A percentile compares a stretch with the other conserved stretches of the same genome.
Evolutionary conservation across 192 early-diverging fungal species (phyloP).

Genomic region (Coemansia guatemalensis): DNA sequence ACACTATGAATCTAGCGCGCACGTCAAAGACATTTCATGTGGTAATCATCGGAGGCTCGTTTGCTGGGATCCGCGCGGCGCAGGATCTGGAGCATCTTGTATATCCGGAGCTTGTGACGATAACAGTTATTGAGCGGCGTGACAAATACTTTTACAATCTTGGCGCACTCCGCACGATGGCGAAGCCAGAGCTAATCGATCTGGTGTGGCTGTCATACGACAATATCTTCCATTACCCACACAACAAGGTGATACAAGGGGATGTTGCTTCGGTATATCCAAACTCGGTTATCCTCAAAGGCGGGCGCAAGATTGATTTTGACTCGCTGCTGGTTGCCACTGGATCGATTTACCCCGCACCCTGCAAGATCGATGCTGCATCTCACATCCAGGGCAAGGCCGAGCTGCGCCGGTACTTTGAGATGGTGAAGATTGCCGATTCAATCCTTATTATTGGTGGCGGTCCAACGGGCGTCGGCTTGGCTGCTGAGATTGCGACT

Average conservation of each 20-base stretch:
- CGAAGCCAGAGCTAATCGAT: slow-evolving; percentile 46
- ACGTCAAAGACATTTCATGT: slow-evolving; percentile 57
- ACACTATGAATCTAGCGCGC: slow-evolving; percentile 41
- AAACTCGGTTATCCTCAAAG: slow-evolving; percentile 48
- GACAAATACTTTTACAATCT: slow-evolving; percentile 55
- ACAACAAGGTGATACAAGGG: slow-evolving; percentile 51
- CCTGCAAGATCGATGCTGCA: slow-evolving; percentile 48
- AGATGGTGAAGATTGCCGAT: slow-evolving; percentile 58
- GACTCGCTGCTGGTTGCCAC: slow-evolving; percentile 52
- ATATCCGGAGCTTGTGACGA: slow-evolving; percentile 35
- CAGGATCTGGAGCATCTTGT: slow-evolving; percentile 48
- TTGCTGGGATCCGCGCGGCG: slow-evolving; percentile 53
- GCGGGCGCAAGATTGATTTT: slow-evolving; percentile 49
- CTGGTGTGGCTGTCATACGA: slow-evolving; percentile 52
- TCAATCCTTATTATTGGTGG: slow-evolving; percentile 70
- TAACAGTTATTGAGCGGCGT: slow-evolving; percentile 54
- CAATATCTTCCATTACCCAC: slow-evolving; percentile 41
- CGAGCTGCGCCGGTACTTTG: slow-evolving; percentile 38
- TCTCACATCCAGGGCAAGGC: slow-evolving; percentile 37
- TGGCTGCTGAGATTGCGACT: slow-evolving; percentile 68
- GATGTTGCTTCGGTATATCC: slow-evolving; percentile 46
- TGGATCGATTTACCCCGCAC: slow-evolving; percentile 50
- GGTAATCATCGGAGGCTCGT: slow-evolving; percentile 52
- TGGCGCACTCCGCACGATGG: slow-evolving; percentile 47
- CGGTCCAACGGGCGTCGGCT: slow-evolving; percentile 74